Conservation (phyloP, 768 basidiomycete species). For the Suillus brevipes region DNA sequence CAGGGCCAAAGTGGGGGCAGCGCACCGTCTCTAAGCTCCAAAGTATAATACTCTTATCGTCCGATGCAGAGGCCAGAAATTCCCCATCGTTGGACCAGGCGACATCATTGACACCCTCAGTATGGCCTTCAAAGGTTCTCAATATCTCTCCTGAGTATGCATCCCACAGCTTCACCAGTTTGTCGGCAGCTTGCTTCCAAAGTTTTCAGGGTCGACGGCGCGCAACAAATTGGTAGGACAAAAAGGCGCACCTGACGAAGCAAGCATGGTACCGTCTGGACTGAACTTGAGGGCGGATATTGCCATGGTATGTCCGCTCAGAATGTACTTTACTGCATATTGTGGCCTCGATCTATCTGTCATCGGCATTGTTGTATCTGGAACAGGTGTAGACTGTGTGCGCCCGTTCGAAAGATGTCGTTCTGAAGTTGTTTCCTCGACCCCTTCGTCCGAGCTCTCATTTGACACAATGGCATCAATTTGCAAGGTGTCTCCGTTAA, state of each 20-base stretch:
- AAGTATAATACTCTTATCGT: conserved; percentile 86
- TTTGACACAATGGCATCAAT: neutral
- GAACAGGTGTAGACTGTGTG: neutral
- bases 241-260: conserved; percentile 72
- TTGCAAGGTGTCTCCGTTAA: neutral
- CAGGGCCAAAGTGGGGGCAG: conserved; percentile 12
- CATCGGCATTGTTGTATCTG: neutral
- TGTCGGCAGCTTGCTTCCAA: conserved; percentile 76
- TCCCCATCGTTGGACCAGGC: conserved; percentile 85
- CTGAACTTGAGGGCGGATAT: conserved; percentile 89
- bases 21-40: conserved; percentile 75
- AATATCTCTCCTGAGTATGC: conserved; percentile 69
- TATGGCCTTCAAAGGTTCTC: conserved; percentile 72
- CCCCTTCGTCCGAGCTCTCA: conserved; percentile 1
- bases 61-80: conserved; percentile 88
- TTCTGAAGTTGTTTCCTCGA: neutral
- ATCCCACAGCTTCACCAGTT: conserved; percentile 80
- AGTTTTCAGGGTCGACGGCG: conserved; percentile 23
- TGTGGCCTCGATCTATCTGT: conserved; percentile 35
- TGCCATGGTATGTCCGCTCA: conserved; percentile 81
- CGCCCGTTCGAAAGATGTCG: neutral
- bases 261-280: conserved; percentile 77
- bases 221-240: conserved; percentile 8
- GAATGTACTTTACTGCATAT: conserved; percentile 59
- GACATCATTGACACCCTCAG: conserved; percentile 84